Evolutionary conservation across 2,329 filamentous ascomycete species (phyloP).

Genomic region (Rhynchosporium secalis): DNA sequence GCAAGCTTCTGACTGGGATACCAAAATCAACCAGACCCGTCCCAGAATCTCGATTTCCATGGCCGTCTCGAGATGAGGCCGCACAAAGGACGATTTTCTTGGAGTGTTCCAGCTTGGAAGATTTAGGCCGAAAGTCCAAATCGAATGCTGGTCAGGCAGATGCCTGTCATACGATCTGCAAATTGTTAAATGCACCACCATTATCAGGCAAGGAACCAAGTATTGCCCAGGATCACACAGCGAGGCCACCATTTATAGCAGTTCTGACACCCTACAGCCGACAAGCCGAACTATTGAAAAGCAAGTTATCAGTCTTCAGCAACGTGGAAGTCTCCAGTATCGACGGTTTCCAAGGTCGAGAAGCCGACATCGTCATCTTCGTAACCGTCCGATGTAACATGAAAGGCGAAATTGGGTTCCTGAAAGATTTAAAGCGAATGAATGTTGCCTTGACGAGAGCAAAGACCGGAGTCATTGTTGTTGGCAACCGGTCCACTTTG

Average conservation of each 20-base stretch:
- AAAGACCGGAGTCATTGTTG: slow-evolving; percentile 12
- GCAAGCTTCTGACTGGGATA: slow-evolving; percentile 15
- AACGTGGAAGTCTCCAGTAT: slow-evolving; percentile 20
- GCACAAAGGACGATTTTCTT: slow-evolving; percentile 14
- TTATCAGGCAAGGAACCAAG: neutral
- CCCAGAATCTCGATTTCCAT: slow-evolving; percentile 5
- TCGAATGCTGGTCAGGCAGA: slow-evolving; percentile 11
- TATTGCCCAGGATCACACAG: neutral
- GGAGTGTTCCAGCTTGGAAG: slow-evolving; percentile 17
- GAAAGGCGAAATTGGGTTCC: slow-evolving; percentile 17
- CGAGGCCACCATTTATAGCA: slow-evolving; percentile 7
- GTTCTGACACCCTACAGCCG: slow-evolving; percentile 20
- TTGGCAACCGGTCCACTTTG: slow-evolving; percentile 17
- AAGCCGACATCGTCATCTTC: slow-evolving; percentile 22
- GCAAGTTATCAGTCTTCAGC: slow-evolving; percentile 8
- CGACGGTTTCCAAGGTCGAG: slow-evolving; percentile 18
- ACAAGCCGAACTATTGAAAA: slow-evolving; percentile 16
- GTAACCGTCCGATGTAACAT: slow-evolving; percentile 20
- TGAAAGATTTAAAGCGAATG: slow-evolving; percentile 20
- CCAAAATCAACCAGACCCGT: slow-evolving; percentile 1
- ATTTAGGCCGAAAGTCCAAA: slow-evolving; percentile 14
- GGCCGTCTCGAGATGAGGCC: neutral
- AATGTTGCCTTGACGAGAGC: slow-evolving; percentile 22
- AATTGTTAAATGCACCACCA: slow-evolving; percentile 4
- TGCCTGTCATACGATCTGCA: slow-evolving; percentile 8